phyloP scores from a whole-genome alignment of 2,329 filamentous ascomycete genomes.

The Onygena corvina region DNA sequence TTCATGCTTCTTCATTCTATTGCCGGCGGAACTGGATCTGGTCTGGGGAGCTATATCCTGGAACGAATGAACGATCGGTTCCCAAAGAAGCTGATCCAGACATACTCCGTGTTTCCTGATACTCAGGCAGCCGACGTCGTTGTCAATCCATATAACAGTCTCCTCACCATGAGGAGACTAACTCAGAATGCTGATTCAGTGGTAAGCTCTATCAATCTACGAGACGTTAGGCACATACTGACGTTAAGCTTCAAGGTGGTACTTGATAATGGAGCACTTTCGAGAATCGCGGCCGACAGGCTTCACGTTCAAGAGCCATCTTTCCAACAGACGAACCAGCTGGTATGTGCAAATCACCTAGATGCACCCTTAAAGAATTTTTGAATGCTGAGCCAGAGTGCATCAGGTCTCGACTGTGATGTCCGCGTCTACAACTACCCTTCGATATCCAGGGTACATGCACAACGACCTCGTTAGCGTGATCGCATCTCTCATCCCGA shows the following conservation, averaged over 20 bases:
- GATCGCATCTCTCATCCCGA: constrained; percentile 87
- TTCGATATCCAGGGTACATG: constrained; percentile 98
- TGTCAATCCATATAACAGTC: constrained; percentile 95
- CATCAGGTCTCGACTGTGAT: constrained; percentile 79
- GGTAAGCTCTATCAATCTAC: constrained; percentile 34
- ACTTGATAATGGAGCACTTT: constrained; percentile 86
- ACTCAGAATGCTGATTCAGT: constrained; percentile 97
- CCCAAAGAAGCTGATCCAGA: constrained; percentile 98
- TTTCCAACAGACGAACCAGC: constrained; percentile 93
- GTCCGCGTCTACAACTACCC: constrained; percentile 92
- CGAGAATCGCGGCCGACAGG: constrained; percentile 84
- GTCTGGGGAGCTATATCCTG: constrained; percentile 86
- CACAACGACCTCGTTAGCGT: constrained; percentile 98
- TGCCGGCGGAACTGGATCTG: constrained; percentile 89
- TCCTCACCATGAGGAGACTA: constrained; percentile 78
- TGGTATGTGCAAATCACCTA: constrained; percentile 44
- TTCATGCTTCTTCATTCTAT: constrained; percentile 99
- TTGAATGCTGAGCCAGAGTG: constrained; percentile 11
- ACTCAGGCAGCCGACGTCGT: constrained; percentile 85
- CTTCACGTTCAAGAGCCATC: constrained; percentile 91
- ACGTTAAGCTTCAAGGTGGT: constrained; percentile 48
- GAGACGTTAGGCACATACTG: not conserved
- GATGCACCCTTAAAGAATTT: not conserved
- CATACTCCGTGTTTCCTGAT: constrained; percentile 96
- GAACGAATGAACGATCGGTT: constrained; percentile 95